Evolutionary conservation across 139 green algal species (phyloP).

Genomic region (Trebouxia sp.): DNA sequence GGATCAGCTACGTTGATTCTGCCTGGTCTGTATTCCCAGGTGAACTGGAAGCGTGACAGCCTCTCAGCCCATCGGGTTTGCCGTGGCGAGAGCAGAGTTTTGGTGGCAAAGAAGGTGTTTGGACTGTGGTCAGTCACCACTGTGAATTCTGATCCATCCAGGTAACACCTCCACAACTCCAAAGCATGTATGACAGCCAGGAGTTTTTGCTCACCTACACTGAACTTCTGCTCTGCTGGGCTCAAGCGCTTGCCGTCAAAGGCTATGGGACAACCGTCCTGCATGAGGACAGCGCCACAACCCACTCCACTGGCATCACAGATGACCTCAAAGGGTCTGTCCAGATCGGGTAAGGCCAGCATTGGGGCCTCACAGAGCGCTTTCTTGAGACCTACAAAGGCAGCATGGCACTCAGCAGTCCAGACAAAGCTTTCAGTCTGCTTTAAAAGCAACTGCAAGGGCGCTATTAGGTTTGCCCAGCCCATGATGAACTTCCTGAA

Average conservation of each 20-base stretch:
- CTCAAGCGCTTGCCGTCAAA: constrained; percentile 37
- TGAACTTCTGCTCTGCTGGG: constrained; percentile 39
- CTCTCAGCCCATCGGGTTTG: not conserved
- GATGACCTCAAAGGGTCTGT: constrained; percentile 36
- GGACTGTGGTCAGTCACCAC: too few relatives aligned
- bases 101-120: not conserved
- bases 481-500: not conserved
- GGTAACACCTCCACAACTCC: constrained; percentile 32
- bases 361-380: constrained; percentile 34
- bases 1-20: constrained; percentile 30
- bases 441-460: too few relatives aligned
- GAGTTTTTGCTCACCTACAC: constrained; percentile 37
- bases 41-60: not conserved
- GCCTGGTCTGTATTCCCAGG: constrained; percentile 25
- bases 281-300: constrained; percentile 35
- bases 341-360: constrained; percentile 32
- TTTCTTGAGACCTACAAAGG: too few relatives aligned
- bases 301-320: constrained; percentile 38
- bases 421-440: too few relatives aligned
- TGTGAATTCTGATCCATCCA: constrained; percentile 37
- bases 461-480: too few relatives aligned
- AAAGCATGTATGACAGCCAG: constrained; percentile 43
- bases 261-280: constrained; percentile 27
- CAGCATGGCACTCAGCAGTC: too few relatives aligned
- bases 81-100: not conserved